Percentiles rank a stretch among this genome's conserved stretches.
These are phyloP conservation scores for Backusella sp. DNA, from an alignment of 192 early-diverging fungal species.

Conservation along the genomic window DNA sequence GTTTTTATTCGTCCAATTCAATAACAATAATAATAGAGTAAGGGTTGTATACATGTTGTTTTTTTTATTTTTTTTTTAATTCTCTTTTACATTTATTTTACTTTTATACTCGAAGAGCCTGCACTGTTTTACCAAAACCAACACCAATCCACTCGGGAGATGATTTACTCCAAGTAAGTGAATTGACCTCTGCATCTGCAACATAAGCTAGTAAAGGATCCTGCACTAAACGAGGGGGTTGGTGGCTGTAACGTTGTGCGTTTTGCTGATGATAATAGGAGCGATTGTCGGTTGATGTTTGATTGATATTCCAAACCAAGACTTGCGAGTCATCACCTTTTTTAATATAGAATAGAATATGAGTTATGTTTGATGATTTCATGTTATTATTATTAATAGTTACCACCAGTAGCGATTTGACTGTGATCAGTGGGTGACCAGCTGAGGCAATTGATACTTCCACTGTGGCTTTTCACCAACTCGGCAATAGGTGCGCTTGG, in stretches of 20 bases:
- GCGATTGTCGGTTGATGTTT: slow-evolving; percentile 15
- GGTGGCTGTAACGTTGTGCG: slow-evolving; percentile 27
- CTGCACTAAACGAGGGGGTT: slow-evolving; percentile 31
- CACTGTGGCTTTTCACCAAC: slow-evolving; percentile 69
- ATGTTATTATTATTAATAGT: slow-evolving; percentile 5
- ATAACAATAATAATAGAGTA: neutral
- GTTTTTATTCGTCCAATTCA: neutral
- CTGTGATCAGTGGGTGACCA: slow-evolving; percentile 85
- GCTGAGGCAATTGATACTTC: slow-evolving; percentile 75
- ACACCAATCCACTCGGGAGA: slow-evolving; percentile 89
- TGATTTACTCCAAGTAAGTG: slow-evolving; percentile 78
- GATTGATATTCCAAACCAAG: slow-evolving; percentile 87
- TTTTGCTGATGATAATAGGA: slow-evolving; percentile 36
- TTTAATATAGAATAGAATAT: neutral
- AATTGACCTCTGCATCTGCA: slow-evolving; percentile 76
- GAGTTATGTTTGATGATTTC: neutral
- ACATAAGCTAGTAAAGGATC: slow-evolving; percentile 75
- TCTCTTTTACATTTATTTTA: neutral
- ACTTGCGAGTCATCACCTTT: slow-evolving; percentile 87
- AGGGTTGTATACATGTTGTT: neutral
- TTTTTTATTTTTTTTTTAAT: neutral
- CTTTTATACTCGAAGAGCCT: slow-evolving; percentile 75
- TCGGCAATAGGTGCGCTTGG: slow-evolving; percentile 86
- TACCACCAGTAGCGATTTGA: slow-evolving; percentile 87
- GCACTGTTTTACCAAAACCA: slow-evolving; percentile 80